Evolutionary conservation across 495 filamentous ascomycete genomes (phyloP).

Genomic region (Aspergillus kassunensis): DNA sequence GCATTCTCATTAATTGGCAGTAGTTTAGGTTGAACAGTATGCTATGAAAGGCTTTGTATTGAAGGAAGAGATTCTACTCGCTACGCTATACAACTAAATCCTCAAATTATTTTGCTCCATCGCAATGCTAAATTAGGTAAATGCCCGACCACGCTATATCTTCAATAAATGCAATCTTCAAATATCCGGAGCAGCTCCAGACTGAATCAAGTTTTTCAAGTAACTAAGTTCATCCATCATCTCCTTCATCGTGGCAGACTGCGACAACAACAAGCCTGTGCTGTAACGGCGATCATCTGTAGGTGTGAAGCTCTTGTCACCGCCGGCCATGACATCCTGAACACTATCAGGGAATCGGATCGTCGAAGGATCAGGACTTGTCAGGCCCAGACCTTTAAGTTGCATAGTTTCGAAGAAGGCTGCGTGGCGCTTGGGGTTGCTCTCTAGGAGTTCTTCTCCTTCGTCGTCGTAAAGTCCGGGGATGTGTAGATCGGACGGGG

Average conservation of each 20-base stretch:
- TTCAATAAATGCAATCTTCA: slow-evolving; percentile 1
- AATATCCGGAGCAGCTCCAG: slow-evolving; percentile 21
- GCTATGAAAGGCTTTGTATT: background rate
- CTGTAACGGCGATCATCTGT: slow-evolving; percentile 19
- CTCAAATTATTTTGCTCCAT: background rate
- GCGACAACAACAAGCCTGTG: slow-evolving; percentile 22
- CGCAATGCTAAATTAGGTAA: slow-evolving; percentile 1
- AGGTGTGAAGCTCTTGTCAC: slow-evolving; percentile 6
- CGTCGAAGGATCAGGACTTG: slow-evolving; percentile 24
- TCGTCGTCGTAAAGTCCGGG: slow-evolving; percentile 35
- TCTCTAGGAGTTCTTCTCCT: slow-evolving; percentile 32
- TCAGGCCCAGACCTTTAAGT: slow-evolving; percentile 28
- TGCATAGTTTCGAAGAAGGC: slow-evolving; percentile 38
- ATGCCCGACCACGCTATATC: background rate
- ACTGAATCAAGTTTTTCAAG: slow-evolving; percentile 48
- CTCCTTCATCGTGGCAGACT: slow-evolving; percentile 42
- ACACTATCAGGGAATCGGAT: slow-evolving; percentile 24
- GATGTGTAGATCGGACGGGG: slow-evolving; percentile 27
- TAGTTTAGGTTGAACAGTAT: too few species aligned
- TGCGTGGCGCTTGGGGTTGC: slow-evolving; percentile 45
- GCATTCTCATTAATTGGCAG: too few species aligned
- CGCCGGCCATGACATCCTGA: slow-evolving; percentile 3
- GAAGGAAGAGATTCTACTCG: background rate
- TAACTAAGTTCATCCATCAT: slow-evolving; percentile 52
- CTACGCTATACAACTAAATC: background rate